A percentile compares a stretch with the other conserved stretches of the same genome.
These are phyloP conservation scores for Lecanicillium sp. DNA, from an alignment of 2,329 filamentous ascomycete genomes.

Conservation along the genomic window DNA sequence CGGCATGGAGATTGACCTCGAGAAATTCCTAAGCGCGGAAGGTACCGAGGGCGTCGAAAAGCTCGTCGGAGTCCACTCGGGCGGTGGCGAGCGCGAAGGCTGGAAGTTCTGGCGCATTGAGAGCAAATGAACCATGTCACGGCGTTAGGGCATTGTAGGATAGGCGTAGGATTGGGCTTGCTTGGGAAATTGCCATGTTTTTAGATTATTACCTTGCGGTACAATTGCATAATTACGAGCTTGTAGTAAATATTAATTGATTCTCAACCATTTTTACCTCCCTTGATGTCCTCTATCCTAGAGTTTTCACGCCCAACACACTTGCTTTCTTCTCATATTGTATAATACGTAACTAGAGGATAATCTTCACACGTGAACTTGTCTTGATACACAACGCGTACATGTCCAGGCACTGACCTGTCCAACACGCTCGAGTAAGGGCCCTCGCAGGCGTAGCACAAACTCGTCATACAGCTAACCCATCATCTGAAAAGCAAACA, in stretches of 20 bases:
- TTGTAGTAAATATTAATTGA: no score
- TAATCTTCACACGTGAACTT: no score
- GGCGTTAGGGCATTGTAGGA: neutral
- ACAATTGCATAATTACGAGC: neutral
- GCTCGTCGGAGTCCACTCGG: slow-evolving; percentile 72
- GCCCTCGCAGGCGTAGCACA: no score
- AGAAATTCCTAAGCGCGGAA: slow-evolving; percentile 73
- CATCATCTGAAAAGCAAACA: no score
- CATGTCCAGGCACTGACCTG: no score
- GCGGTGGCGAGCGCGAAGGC: slow-evolving; percentile 63
- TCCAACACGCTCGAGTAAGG: no score
- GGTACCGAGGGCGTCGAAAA: slow-evolving; percentile 81
- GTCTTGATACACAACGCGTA: no score
- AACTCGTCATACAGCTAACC: no score
- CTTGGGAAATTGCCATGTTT: neutral
- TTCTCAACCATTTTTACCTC: neutral
- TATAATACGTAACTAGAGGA: no score
- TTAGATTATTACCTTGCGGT: slow-evolving; percentile 10
- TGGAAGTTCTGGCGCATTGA: slow-evolving; percentile 83
- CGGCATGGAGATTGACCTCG: slow-evolving; percentile 87
- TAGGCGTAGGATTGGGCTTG: neutral
- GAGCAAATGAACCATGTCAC: slow-evolving; percentile 24
- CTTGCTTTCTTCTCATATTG: no score
- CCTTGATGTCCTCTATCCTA: neutral
- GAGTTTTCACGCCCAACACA: no score